phyloP scores from a whole-genome alignment of 2,329 filamentous ascomycete genomes.

The Fusarium guadeloupense region DNA sequence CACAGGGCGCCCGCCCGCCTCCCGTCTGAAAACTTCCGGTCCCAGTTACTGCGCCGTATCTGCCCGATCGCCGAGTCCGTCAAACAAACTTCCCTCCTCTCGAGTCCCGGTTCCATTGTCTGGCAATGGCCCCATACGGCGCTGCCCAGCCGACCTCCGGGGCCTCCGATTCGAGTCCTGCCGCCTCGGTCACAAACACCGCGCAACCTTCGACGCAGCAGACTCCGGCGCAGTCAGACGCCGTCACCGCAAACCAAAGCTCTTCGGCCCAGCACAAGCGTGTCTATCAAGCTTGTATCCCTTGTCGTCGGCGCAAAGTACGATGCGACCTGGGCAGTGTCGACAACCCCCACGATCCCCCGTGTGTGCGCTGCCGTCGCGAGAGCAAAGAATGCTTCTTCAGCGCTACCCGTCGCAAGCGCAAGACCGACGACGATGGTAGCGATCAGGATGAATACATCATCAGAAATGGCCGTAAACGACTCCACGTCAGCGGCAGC shows the following conservation, averaged over 20 bases:
- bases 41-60: not conserved
- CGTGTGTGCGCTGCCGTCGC: slow-evolving; percentile 90
- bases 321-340: slow-evolving; percentile 76
- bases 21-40: not conserved
- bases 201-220: slow-evolving; percentile 35
- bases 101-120: slow-evolving; percentile 3
- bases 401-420: slow-evolving; percentile 91
- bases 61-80: slow-evolving; percentile 9
- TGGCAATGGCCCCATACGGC: slow-evolving; percentile 41
- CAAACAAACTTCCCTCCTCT: slow-evolving; percentile 9
- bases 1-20: slow-evolving; percentile 14
- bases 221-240: slow-evolving; percentile 26
- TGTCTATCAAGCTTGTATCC: slow-evolving; percentile 71
- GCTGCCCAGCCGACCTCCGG: slow-evolving; percentile 32
- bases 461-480: slow-evolving; percentile 77
- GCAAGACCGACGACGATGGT: slow-evolving; percentile 73
- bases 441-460: slow-evolving; percentile 72
- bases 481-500: slow-evolving; percentile 60
- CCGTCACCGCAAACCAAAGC: slow-evolving; percentile 24
- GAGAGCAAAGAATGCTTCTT: slow-evolving; percentile 98
- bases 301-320: slow-evolving; percentile 69
- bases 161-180: slow-evolving; percentile 40
- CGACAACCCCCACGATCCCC: slow-evolving; percentile 92
- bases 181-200: slow-evolving; percentile 35
- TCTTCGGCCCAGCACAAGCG: slow-evolving; percentile 62